phyloP scores from a whole-genome alignment of 139 green algal species.

The Pleodorina starrii region DNA sequence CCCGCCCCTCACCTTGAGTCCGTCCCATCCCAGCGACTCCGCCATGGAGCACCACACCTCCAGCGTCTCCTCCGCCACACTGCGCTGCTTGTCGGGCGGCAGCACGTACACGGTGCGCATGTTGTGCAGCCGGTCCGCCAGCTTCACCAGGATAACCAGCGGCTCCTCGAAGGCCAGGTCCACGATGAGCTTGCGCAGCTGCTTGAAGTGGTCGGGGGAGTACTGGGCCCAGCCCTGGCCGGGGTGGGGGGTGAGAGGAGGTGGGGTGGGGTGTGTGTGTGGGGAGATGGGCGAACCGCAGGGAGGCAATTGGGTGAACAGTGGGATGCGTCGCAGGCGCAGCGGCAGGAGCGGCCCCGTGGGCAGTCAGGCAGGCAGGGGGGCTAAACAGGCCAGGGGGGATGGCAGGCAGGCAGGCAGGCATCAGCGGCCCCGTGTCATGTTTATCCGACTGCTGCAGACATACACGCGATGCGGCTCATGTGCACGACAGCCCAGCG shows the following conservation, averaged over 20 bases:
- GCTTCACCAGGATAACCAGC: conserved; percentile 94
- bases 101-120: conserved; percentile 95
- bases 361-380: too few relatives aligned
- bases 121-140: conserved; percentile 97
- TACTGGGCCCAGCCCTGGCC: conserved; percentile 63
- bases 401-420: too few relatives aligned
- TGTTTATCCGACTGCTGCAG: background rate
- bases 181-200: conserved; percentile 64
- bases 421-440: too few relatives aligned
- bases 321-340: too few relatives aligned
- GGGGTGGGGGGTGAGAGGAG: background rate
- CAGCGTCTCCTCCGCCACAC: conserved; percentile 91
- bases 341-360: too few relatives aligned
- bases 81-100: conserved; percentile 76
- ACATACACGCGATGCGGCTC: background rate
- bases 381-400: too few relatives aligned
- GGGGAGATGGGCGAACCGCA: too few relatives aligned
- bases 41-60: conserved; percentile 95
- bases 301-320: too few relatives aligned
- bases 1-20: conserved; percentile 79
- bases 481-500: background rate
- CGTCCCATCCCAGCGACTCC: conserved; percentile 92
- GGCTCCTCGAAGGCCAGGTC: conserved; percentile 77
- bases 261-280: too few relatives aligned
- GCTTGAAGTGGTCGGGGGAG: conserved; percentile 56